Evolutionary conservation across 1,284 basidiomycete species (phyloP).

Genomic region (Trametes polyzona): DNA sequence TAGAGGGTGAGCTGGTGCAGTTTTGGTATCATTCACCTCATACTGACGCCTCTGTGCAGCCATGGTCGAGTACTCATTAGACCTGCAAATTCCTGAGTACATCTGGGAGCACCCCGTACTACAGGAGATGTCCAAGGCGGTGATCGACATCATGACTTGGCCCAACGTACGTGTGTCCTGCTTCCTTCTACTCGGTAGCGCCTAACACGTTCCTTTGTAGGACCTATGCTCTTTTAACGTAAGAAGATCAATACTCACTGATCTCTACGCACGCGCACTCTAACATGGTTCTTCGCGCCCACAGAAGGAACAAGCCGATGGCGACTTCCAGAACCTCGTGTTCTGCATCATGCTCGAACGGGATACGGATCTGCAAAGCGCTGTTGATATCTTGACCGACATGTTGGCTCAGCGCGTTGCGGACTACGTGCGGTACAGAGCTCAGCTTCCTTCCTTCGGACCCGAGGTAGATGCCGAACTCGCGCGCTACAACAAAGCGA

Average conservation of each 20-base stretch:
- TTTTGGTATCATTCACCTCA: background rate
- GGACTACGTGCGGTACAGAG: slow-evolving; percentile 44
- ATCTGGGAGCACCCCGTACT: slow-evolving; percentile 47
- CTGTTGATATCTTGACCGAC: slow-evolving; percentile 45
- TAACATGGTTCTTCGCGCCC: slow-evolving; percentile 11
- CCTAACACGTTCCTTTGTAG: slow-evolving; percentile 25
- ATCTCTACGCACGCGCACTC: background rate
- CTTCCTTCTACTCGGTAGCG: background rate
- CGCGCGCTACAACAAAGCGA: slow-evolving; percentile 41
- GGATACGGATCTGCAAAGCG: slow-evolving; percentile 46
- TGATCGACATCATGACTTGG: slow-evolving; percentile 53
- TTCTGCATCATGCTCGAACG: slow-evolving; percentile 50
- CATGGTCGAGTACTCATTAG: slow-evolving; percentile 51
- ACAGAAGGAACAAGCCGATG: slow-evolving; percentile 54
- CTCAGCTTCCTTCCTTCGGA: slow-evolving; percentile 46
- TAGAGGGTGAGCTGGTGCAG: slow-evolving; percentile 41
- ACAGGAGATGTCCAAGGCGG: slow-evolving; percentile 47
- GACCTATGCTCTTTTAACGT: slow-evolving; percentile 54
- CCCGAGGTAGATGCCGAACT: slow-evolving; percentile 44
- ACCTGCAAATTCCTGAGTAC: slow-evolving; percentile 47
- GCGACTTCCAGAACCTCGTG: slow-evolving; percentile 54
- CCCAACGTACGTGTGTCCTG: slow-evolving; percentile 44
- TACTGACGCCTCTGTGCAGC: slow-evolving; percentile 34
- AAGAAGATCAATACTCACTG: slow-evolving; percentile 24
- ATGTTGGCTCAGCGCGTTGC: slow-evolving; percentile 48